Base-by-base conservation (phyloP, 805 yeast genomes). In the Candida endomychidarum region DNA sequence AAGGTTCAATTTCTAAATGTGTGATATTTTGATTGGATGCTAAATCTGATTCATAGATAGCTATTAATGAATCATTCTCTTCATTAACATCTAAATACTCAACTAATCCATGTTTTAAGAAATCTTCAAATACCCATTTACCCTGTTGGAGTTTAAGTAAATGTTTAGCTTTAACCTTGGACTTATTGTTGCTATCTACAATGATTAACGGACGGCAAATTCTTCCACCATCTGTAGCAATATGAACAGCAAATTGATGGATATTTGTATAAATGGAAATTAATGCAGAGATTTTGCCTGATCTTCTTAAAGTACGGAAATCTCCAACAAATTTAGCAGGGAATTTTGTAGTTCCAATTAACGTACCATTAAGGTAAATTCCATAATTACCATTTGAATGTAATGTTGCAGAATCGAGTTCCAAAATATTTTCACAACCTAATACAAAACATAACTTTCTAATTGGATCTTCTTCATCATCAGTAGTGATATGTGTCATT, bases 401-500 rank as follows among this genome's bases (percentile, higher is more conserved):
- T 37, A 93, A 67, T 3, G 87, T 80, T 1, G 91, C 82, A 40
- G 95, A 87, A 53, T 91, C 96, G 8, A 88, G 75, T 29, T 81
- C 73, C 34, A 81, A 70, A 26, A 91, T 83, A 53, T 86, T 85
- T 63, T 93, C 99, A 47, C 90, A 93, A 47, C 99, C 99, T 39
- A 93, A 71, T 19, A 83, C 67, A 51, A 71, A 85, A 55, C 97
- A 88, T 23, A 90, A 68, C 40, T 77, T 77, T 47, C 74, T 77
- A 27, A 93, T 80, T 12, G 99, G 98, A 8, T 74, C 86, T 55
- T 91, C 97, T 61, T 93, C 99, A 53, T 88, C 97, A 64, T 93
- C 99, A 1, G 99, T 91, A 4, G 99, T 93, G 56, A 93, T 93
- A 64, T 93, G 99, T 8, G 99, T 93, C 99, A 93, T 93, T 34